Evolutionary conservation across 495 filamentous ascomycete genomes (phyloP), one percentile per base, ranked within the genome.

Genomic region (Daldinia childiae): DNA sequence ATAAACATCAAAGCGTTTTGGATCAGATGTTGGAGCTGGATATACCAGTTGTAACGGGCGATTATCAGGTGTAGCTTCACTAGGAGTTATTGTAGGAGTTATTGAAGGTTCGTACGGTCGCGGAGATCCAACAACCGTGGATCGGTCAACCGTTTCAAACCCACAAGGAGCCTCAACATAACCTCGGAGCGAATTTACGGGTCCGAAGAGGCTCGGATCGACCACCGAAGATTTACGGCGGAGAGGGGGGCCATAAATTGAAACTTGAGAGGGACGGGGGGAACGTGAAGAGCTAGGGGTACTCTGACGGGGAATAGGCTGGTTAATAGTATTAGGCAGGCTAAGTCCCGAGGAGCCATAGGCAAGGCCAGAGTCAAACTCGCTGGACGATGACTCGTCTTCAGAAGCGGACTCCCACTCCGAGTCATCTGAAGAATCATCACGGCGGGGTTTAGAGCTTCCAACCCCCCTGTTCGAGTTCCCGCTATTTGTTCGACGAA

Each of bases 11-110:
- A 87, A 90, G 43, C 82, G 84, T 32, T 80, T 80, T 4, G 87
- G 87, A 73, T 92, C 90, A 11, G 83, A 83, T 21, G 88, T 91
- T 27, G 89, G 83, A 39, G 90, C 73, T 8, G 90, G 88, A 64
- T 75, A 75, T 24, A 78, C 64, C 14, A 51, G 56, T 55, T 71
- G 75, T 32, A 79, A 64, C 6, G 75, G 76, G 15, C 74, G 66
- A 15, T 75, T 76, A 63, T 84, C 80, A n/a, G 76, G 68, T 30
- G 63, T 68, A 73, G 48, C 74, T 59, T 77, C 73, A 19, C 66
- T 75, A 36, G 65, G 73, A 9, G 59, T 56, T 19, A 58, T 61
- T 48, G 71, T 75, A 36, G 65, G 73, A 9, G 57, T 56, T 19
- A 58, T 61, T 48, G 71, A 64, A 11, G 73, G 62, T 24, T 72